Evolutionary conservation across 2,329 filamentous ascomycete species (phyloP).

Genomic region (Chrysoporthe austroafricana): DNA sequence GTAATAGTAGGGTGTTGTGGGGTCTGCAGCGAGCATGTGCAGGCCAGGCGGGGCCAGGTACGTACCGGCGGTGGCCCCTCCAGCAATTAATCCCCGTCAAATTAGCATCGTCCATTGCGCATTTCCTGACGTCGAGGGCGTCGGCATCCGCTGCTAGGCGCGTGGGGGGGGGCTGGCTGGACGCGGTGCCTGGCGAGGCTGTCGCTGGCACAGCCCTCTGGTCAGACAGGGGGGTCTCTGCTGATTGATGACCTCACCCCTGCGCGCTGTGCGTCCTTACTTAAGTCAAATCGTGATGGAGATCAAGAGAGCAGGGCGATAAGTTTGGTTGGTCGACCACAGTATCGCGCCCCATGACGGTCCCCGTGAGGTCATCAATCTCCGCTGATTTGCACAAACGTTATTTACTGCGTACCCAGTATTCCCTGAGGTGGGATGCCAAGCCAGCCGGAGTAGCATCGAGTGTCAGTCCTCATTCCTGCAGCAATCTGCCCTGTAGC

Average conservation of each 20-base stretch:
- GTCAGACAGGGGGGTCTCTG: not conserved
- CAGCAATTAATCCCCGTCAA: not conserved
- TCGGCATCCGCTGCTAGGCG: not conserved
- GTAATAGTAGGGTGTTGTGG: not conserved
- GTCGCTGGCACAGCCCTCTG: not conserved
- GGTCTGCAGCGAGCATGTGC: not conserved
- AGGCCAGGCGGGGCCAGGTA: not conserved
- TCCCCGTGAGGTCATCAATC: conserved; percentile 1
- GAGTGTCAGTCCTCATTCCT: conserved; percentile 2
- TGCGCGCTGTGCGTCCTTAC: not conserved
- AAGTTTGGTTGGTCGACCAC: not conserved
- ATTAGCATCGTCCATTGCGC: not conserved
- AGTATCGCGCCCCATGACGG: not conserved
- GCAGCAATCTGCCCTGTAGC: not conserved
- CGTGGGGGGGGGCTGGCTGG: not conserved
- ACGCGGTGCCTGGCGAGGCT: not conserved
- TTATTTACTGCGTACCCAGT: not conserved
- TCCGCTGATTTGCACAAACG: conserved; percentile 3
- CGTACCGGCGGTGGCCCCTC: not conserved
- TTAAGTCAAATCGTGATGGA: not conserved
- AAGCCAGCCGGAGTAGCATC: conserved; percentile 2
- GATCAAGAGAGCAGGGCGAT: not conserved
- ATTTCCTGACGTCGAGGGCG: not conserved
- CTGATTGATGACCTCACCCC: not conserved
- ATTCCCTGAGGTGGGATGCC: conserved; percentile 3